These are phyloP conservation scores for Colletotrichum godetiae DNA, from an alignment of 2,329 filamentous ascomycete species.

Conservation along the genomic window DNA sequence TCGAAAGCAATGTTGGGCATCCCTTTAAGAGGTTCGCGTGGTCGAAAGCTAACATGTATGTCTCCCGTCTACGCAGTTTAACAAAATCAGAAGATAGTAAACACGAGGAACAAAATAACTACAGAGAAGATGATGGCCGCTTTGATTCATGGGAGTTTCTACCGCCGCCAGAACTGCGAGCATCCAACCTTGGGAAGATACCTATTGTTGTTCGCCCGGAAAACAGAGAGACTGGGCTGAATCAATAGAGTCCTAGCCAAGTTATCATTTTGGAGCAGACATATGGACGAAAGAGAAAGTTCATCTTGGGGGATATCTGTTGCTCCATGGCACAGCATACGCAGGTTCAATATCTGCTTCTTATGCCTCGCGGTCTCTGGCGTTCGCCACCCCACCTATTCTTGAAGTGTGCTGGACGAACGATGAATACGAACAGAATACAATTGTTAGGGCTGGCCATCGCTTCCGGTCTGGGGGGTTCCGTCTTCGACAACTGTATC, in stretches of 20 bases:
- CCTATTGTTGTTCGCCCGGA: neutral
- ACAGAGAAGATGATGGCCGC: too few species aligned
- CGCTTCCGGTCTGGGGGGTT: neutral
- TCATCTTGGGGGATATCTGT: neutral
- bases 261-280: neutral
- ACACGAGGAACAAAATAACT: neutral
- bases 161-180: too few species aligned
- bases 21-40: neutral
- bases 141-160: neutral
- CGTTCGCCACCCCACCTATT: accelerated
- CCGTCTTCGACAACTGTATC: neutral
- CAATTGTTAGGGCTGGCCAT: neutral
- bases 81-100: neutral
- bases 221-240: neutral
- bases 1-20: neutral
- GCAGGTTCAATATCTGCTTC: neutral
- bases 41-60: neutral
- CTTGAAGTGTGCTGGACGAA: accelerated
- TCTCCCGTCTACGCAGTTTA: too few species aligned
- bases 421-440: neutral
- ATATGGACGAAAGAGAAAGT: neutral
- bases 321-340: neutral
- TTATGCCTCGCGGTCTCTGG: neutral
- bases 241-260: neutral
- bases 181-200: neutral